These are phyloP conservation scores for Amanita rubescens DNA, from an alignment of 768 basidiomycete genomes.

Conservation along the genomic window DNA sequence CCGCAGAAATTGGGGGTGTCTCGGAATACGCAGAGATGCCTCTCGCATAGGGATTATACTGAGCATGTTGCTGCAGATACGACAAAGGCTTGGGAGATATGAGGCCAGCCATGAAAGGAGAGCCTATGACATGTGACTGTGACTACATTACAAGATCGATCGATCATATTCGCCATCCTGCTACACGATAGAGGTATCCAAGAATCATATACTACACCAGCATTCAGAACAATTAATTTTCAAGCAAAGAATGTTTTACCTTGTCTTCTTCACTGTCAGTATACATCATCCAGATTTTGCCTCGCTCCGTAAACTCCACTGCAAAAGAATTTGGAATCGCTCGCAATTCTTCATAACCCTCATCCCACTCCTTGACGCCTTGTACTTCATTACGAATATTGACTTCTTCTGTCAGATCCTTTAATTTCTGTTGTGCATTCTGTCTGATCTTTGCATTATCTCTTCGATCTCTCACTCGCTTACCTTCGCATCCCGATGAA, in stretches of 20 bases:
- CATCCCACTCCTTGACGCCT: slow-evolving; percentile 52
- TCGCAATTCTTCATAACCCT: slow-evolving; percentile 61
- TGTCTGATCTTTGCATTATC: background rate
- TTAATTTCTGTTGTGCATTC: slow-evolving; percentile 27
- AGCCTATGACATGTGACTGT: slow-evolving; percentile 11
- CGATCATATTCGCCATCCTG: slow-evolving; percentile 27
- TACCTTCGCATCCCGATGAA: slow-evolving; percentile 49
- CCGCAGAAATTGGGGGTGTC: slow-evolving; percentile 49
- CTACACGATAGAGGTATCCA: slow-evolving; percentile 37
- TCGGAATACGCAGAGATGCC: slow-evolving; percentile 50
- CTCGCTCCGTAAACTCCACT: slow-evolving; percentile 47
- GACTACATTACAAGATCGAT: background rate
- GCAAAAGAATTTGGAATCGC: slow-evolving; percentile 63
- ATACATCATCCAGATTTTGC: slow-evolving; percentile 48
- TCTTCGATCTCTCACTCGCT: slow-evolving; percentile 9
- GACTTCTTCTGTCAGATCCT: slow-evolving; percentile 33
- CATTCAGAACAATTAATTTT: background rate
- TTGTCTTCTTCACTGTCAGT: slow-evolving; percentile 60
- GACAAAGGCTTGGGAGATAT: slow-evolving; percentile 56
- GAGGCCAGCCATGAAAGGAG: slow-evolving; percentile 48
- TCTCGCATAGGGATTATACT: slow-evolving; percentile 53
- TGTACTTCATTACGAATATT: slow-evolving; percentile 38
- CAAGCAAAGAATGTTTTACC: slow-evolving; percentile 22
- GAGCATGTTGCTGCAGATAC: slow-evolving; percentile 54
- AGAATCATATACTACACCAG: slow-evolving; percentile 35